These are phyloP conservation scores for Pleoardoris graminearum DNA, from an alignment of 2,329 filamentous ascomycete species.

Conservation along the genomic window DNA sequence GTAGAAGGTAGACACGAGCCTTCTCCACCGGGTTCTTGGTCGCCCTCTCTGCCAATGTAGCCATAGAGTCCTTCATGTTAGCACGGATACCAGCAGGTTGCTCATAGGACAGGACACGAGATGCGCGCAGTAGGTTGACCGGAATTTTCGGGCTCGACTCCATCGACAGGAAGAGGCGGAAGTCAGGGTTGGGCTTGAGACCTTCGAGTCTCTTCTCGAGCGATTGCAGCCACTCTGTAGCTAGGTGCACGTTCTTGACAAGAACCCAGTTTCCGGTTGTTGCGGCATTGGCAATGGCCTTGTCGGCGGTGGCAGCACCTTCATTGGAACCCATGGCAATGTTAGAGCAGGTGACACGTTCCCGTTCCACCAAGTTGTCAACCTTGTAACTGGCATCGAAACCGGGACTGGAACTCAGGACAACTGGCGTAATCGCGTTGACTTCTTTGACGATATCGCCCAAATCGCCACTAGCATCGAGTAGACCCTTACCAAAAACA, in stretches of 20 bases:
- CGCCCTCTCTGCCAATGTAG: constrained; percentile 75
- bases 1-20: constrained; percentile 81
- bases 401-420: constrained; percentile 90
- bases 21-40: constrained; percentile 87
- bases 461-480: constrained; percentile 84
- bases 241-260: constrained; percentile 97
- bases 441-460: constrained; percentile 84
- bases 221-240: constrained; percentile 94
- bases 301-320: constrained; percentile 87
- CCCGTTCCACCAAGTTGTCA: constrained; percentile 86
- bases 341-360: constrained; percentile 82
- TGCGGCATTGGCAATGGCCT: constrained; percentile 89
- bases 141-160: constrained; percentile 96
- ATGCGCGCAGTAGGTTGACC: constrained; percentile 90
- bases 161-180: constrained; percentile 97
- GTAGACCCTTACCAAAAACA: constrained; percentile 81
- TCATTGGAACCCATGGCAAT: constrained; percentile 99
- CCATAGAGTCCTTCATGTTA: constrained; percentile 98
- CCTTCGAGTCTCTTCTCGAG: constrained; percentile 96
- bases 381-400: constrained; percentile 99
- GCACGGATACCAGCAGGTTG: constrained; percentile 94
- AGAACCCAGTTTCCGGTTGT: constrained; percentile 94
- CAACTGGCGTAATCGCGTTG: constrained; percentile 80
- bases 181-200: constrained; percentile 89
- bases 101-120: constrained; percentile 94